A percentile compares a stretch with the other conserved stretches of the same genome.
Conservation (phyloP, 2,329 filamentous ascomycete genomes). For the Trichoderma oligosporum region DNA sequence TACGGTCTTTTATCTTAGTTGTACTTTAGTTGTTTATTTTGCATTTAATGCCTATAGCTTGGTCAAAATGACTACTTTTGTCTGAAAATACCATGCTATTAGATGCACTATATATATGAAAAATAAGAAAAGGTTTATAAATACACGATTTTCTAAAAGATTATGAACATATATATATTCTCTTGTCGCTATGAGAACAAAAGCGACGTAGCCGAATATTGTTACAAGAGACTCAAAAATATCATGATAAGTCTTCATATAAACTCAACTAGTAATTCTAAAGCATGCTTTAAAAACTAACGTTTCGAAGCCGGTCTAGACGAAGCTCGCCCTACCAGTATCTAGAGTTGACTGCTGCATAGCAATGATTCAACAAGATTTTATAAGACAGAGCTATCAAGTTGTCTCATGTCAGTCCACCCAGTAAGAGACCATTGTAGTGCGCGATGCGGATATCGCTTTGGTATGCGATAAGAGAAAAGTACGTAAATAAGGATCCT, state of each 20-base stretch:
- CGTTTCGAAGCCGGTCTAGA: constrained; percentile 29
- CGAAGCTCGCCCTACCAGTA: constrained; percentile 42
- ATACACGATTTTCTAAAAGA: background rate
- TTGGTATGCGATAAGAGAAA: constrained; percentile 35
- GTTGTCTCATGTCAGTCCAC: constrained; percentile 28
- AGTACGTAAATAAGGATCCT: constrained; percentile 40
- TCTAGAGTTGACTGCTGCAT: constrained; percentile 32
- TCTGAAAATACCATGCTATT: background rate
- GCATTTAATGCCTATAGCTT: background rate
- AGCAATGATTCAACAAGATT: constrained; percentile 22
- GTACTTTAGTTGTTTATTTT: background rate
- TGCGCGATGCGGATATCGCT: constrained; percentile 39
- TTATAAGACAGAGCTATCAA: constrained; percentile 35
- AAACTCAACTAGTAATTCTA: constrained; percentile 23
- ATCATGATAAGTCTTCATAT: constrained; percentile 39
- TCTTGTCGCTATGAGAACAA: constrained; percentile 46
- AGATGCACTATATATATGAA: background rate
- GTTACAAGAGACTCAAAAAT: constrained; percentile 42
- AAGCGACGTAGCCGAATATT: constrained; percentile 40
- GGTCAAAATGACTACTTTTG: background rate
- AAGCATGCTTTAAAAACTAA: constrained; percentile 25
- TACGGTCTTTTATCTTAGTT: background rate
- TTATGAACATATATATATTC: background rate
- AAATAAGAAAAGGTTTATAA: background rate
- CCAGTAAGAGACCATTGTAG: constrained; percentile 34